phyloP scores from a whole-genome alignment of 441 rosid species.

The Kokia cookei region DNA sequence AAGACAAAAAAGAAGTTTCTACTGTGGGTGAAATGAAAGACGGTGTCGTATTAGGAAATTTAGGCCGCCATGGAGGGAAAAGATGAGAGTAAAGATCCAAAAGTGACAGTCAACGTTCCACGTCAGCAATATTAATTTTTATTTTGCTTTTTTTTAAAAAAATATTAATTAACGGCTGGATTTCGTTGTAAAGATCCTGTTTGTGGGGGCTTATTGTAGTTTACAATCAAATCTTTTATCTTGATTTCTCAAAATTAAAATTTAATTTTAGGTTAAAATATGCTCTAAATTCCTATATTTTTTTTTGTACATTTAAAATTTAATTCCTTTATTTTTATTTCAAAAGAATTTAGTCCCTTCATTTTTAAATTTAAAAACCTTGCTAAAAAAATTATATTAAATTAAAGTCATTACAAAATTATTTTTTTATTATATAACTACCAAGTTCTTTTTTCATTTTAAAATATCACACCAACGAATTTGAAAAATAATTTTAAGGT shows the following conservation, averaged over 20 bases:
- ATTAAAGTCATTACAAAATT: too few relatives aligned
- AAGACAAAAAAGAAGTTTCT: neutral
- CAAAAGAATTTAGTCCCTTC: too few relatives aligned
- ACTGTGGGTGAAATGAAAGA: neutral
- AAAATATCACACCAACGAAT: too few relatives aligned
- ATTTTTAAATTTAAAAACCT: too few relatives aligned
- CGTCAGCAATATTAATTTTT: neutral
- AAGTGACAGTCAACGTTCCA: slow-evolving; percentile 4
- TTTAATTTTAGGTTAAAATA: too few relatives aligned
- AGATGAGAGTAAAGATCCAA: neutral
- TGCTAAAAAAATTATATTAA: too few relatives aligned
- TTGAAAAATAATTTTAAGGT: too few relatives aligned
- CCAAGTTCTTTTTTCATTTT: too few relatives aligned
- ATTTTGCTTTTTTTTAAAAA: neutral
- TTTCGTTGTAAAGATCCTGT: neutral
- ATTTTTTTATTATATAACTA: too few relatives aligned
- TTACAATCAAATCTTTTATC: neutral
- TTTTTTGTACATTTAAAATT: too few relatives aligned
- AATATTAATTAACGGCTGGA: neutral
- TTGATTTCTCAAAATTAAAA: neutral
- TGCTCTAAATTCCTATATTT: too few relatives aligned
- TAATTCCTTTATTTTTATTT: too few relatives aligned
- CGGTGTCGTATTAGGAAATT: neutral
- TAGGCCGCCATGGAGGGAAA: neutral
- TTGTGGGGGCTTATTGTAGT: neutral